Base-by-base conservation (phyloP, 2,329 filamentous ascomycete genomes). In the Didymella glomerata region DNA sequence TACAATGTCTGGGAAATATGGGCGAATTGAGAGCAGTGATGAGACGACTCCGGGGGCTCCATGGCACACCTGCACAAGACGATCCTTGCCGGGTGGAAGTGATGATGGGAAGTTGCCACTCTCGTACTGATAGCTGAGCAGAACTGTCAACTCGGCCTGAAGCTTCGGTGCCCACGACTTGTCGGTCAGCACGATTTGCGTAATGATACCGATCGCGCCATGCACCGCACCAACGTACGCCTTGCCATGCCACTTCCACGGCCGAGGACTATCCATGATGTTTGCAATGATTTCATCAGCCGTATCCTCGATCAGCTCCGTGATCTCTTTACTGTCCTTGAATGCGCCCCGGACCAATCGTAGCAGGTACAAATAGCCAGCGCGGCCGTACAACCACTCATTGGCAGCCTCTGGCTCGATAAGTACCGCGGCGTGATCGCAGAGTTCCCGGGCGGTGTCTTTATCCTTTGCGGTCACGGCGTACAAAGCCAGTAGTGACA, bases 161-260 rank as follows among this genome's bases (percentile, higher is more conserved):
- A 91, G 76, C 46, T 81, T 80, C 1, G 80, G 73, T 1, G 87
- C 86, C 62, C 84, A 81, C 5, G 78, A 75, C 0, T 86, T 83
- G 54, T 83, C 82, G 2, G 86, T 86, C 38, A 86, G 78, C 1
- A 90, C 82, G 14, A 91, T 78, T 73, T 92, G 89, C n/a, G 85
- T 87, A 55, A 92, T 82, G 71, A 90, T 90, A 4, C 89, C 88
- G 25, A 91, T 85, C 13, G 85, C 83, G 8, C 90, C 90, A 68
- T 92, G 88, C 0, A 84, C 85, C 5, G 88, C 86, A 1, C 89
- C 90, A 34, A 90, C 79, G 68, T 90, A 90, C 1, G 79, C 78
- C 65, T 85, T 86, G 14, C 83, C 84, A 59, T 86, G 84, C 85
- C 86, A 91, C 62, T 81, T 83, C 89, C 89, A 91, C 1, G 83